These are phyloP conservation scores for Aspergillus diversus DNA, from an alignment of 495 filamentous ascomycete species.

Conservation along the genomic window DNA sequence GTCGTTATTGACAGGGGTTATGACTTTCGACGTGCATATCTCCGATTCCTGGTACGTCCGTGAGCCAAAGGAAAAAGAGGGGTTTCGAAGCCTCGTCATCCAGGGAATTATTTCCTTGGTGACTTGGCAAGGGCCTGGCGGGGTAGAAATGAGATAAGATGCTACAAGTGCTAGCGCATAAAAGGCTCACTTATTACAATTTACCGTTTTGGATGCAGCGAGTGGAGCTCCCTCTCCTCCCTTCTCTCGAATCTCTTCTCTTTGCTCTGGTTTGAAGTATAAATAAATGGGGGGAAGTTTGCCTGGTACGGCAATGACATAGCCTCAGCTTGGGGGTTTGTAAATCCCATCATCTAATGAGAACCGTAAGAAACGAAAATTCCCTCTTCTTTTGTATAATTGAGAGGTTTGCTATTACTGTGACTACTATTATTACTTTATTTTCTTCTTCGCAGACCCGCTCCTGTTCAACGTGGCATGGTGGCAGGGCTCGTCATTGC, in stretches of 20 bases:
- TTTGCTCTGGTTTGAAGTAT: background rate
- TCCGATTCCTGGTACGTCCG: no score
- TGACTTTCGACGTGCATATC: background rate
- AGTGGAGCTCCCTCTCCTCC: background rate
- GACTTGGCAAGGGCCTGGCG: background rate
- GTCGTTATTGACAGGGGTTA: background rate
- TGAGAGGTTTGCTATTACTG: no score
- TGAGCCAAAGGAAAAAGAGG: background rate
- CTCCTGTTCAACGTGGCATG: constrained; percentile 6
- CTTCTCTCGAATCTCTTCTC: background rate
- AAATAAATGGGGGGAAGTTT: no score
- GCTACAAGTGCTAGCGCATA: constrained; percentile 1
- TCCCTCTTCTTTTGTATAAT: background rate
- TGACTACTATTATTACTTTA: background rate
- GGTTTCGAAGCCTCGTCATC: background rate
- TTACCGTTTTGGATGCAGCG: background rate
- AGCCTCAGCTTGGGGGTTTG: background rate
- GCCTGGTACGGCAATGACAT: no score
- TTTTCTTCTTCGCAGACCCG: background rate
- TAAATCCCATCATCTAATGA: constrained; percentile 1
- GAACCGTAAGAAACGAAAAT: background rate
- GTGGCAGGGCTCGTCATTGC: background rate
- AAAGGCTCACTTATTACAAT: background rate
- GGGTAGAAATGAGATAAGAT: constrained; percentile 4
- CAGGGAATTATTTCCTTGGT: background rate